Evolutionary conservation across 2,329 filamentous ascomycete genomes (phyloP).

Genomic region (Fusarium protoensiforme): DNA sequence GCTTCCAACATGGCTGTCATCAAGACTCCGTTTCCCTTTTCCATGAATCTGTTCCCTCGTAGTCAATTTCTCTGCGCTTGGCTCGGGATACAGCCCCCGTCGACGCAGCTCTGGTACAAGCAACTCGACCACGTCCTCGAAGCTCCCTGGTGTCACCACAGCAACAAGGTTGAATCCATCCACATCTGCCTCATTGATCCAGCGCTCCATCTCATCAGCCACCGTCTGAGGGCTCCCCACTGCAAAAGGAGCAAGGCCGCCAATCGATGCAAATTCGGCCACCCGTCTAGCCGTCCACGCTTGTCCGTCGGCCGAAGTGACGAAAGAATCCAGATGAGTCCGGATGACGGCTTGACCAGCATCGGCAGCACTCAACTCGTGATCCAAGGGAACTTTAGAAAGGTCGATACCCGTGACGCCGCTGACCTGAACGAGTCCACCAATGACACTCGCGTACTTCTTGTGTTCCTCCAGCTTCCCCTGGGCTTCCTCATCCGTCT

Average conservation of each 20-base stretch:
- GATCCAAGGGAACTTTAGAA: not conserved
- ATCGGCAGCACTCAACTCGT: not conserved
- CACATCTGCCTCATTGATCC: slow-evolving; percentile 6
- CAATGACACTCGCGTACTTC: not conserved
- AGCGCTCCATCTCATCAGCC: slow-evolving; percentile 8
- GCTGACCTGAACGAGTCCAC: not conserved
- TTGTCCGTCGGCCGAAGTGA: not conserved
- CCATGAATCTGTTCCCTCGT: not conserved
- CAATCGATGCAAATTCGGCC: not conserved
- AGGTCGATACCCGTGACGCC: not conserved
- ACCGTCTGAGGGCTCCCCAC: slow-evolving; percentile 3
- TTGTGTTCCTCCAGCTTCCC: not conserved
- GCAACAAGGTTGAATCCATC: slow-evolving; percentile 45
- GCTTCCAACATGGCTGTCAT: not conserved
- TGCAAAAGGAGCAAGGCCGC: not conserved
- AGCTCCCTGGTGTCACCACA: slow-evolving; percentile 40
- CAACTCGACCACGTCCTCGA: slow-evolving; percentile 15
- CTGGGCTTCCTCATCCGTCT: slow-evolving; percentile 9
- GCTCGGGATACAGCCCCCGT: not conserved
- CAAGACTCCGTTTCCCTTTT: not conserved
- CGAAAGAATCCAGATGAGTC: not conserved
- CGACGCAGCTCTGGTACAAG: slow-evolving; percentile 6
- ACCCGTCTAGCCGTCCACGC: not conserved
- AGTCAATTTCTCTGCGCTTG: not conserved
- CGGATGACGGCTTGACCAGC: not conserved